These are phyloP conservation scores for Cinnamomum micranthum DNA, from an alignment of 164 flowering plant species.

Conservation along the genomic window DNA sequence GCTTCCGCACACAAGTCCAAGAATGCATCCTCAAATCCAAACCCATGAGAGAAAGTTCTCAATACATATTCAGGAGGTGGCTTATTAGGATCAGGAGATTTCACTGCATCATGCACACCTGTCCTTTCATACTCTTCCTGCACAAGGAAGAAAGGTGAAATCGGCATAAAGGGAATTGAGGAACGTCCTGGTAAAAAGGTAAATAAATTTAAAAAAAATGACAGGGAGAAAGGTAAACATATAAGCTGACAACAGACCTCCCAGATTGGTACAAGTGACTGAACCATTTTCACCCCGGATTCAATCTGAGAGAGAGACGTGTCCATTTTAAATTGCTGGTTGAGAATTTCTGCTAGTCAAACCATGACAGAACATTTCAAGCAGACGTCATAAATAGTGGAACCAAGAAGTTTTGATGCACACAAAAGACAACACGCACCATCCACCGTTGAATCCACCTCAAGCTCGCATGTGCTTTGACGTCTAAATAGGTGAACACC, in stretches of 20 bases:
- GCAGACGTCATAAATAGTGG: constrained; percentile 1
- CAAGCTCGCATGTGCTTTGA: constrained; percentile 81
- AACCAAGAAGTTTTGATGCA: neutral
- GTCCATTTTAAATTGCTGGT: constrained; percentile 64
- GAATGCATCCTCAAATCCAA: constrained; percentile 41
- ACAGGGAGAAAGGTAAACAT: constrained; percentile 2
- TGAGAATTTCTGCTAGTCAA: constrained; percentile 63
- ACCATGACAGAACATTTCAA: constrained; percentile 7
- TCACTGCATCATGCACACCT: constrained; percentile 42
- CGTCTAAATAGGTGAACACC: constrained; percentile 35
- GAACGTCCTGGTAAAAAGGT: neutral
- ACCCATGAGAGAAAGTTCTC: constrained; percentile 42
- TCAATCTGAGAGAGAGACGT: constrained; percentile 70
- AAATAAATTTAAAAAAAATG: neutral
- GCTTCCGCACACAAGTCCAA: constrained; percentile 33
- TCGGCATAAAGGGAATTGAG: constrained; percentile 4
- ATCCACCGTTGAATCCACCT: constrained; percentile 80
- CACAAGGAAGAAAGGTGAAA: constrained; percentile 10
- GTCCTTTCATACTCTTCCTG: constrained; percentile 88
- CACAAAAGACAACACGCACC: constrained; percentile 40
- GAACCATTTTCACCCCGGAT: constrained; percentile 92
- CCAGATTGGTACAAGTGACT: constrained; percentile 96
- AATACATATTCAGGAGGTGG: constrained; percentile 63
- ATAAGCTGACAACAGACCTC: constrained; percentile 55
- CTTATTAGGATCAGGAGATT: constrained; percentile 53